Evolutionary conservation across 116 monocot genomes (phyloP).

Genomic region (Iris pallida): DNA sequence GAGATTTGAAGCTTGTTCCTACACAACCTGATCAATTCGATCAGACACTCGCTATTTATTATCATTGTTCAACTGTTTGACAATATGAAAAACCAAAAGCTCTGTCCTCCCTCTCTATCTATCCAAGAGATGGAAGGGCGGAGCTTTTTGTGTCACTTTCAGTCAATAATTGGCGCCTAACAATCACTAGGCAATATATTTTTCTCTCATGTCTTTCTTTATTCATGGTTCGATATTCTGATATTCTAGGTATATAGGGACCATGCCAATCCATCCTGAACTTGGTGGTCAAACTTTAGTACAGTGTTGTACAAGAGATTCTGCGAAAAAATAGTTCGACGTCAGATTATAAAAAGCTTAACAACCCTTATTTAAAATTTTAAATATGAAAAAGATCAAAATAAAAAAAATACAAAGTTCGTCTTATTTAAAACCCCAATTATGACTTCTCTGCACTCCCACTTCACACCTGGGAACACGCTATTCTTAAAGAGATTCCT

Average conservation of each 20-base stretch:
- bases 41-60: too few relatives aligned
- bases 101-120: too few relatives aligned
- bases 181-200: conserved; percentile 8
- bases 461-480: neutral
- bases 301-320: neutral
- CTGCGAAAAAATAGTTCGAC: neutral
- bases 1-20: too few relatives aligned
- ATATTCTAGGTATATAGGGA: conserved; percentile 10
- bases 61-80: too few relatives aligned
- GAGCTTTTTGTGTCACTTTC: neutral
- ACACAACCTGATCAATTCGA: too few relatives aligned
- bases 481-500: conserved; percentile 7
- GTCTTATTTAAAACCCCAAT: conserved; percentile 13
- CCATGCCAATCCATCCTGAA: conserved; percentile 16
- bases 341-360: conserved; percentile 1
- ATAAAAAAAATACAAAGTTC: conserved; percentile 1
- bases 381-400: conserved; percentile 5
- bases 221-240: conserved; percentile 9
- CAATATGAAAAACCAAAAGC: too few relatives aligned
- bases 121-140: too few relatives aligned
- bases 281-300: conserved; percentile 20
- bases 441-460: conserved; percentile 10
- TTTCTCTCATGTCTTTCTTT: conserved; percentile 5
- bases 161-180: conserved; percentile 8
- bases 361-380: conserved; percentile 9